A percentile compares a stretch with the other conserved stretches of the same genome.
phyloP scores from a whole-genome alignment of 179 eudicot genomes.

The Carnegiea gigantea region DNA sequence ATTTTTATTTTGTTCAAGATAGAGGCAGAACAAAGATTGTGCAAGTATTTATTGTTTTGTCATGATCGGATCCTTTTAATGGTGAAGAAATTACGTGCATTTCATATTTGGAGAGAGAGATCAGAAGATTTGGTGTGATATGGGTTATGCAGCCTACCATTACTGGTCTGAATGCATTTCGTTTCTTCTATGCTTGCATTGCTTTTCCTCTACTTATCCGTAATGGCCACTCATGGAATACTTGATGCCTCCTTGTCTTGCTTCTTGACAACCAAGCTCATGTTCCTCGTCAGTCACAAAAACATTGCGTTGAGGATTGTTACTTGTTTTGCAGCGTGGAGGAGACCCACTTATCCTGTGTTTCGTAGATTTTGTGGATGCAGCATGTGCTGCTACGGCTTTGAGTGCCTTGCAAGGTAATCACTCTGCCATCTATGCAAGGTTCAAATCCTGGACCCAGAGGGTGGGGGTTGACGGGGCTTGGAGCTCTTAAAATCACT shows the following conservation, averaged over 20 bases:
- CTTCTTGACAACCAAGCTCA: neutral
- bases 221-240: neutral
- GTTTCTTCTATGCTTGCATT: neutral
- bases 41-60: neutral
- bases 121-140: neutral
- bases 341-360: constrained; percentile 71
- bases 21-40: neutral
- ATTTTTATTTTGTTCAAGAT: neutral
- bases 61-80: neutral
- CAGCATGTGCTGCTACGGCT: constrained; percentile 86
- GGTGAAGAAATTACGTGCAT: neutral
- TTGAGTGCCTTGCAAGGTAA: constrained; percentile 83
- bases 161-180: neutral
- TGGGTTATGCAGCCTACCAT: neutral
- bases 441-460: neutral
- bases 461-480: neutral
- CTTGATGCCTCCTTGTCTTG: constrained; percentile 11
- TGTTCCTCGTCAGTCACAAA: constrained; percentile 3
- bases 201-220: neutral
- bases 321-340: constrained; percentile 56
- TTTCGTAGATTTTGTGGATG: constrained; percentile 64
- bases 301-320: neutral
- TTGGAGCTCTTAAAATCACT: neutral
- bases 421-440: neutral
- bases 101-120: neutral